Conservation (phyloP, 495 filamentous ascomycete genomes). For the Neurospora sp. region DNA sequence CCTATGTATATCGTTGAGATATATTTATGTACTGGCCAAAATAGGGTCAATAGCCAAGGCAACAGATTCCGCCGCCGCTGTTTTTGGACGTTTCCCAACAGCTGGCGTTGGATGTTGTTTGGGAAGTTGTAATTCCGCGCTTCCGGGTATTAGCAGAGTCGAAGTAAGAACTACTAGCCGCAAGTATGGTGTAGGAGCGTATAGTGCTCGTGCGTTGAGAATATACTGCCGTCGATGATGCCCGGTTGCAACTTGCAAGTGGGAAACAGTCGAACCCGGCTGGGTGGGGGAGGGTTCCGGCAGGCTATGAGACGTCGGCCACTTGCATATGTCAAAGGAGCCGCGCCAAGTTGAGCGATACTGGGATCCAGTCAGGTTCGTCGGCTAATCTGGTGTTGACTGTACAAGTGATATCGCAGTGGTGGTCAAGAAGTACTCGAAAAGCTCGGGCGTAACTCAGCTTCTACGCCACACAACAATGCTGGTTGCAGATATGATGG, state of each 20-base stretch:
- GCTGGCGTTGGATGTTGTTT: constrained; percentile 7
- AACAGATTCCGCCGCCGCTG: constrained; percentile 23
- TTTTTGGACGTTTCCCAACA: constrained; percentile 26
- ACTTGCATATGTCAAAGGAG: constrained; percentile 1
- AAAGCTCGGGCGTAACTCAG: background rate
- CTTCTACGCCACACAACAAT: background rate
- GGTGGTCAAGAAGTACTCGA: background rate
- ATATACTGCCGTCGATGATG: background rate
- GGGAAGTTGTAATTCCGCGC: background rate
- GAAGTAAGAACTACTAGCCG: background rate
- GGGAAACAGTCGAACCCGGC: background rate
- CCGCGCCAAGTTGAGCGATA: constrained; percentile 7
- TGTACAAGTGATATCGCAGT: background rate
- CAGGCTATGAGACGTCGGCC: constrained; percentile 1
- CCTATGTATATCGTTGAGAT: constrained; percentile 21
- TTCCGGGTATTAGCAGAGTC: background rate
- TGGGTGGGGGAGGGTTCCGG: background rate
- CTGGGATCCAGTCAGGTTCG: constrained; percentile 1
- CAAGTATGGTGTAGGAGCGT: background rate
- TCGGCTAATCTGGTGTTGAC: constrained; percentile 6
- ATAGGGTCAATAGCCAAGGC: constrained; percentile 19
- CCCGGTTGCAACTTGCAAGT: background rate
- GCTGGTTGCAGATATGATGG: background rate
- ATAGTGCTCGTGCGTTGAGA: background rate
- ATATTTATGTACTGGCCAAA: constrained; percentile 17